phyloP scores from a whole-genome alignment of 1,284 basidiomycete genomes.

The Naganishia sp. region DNA sequence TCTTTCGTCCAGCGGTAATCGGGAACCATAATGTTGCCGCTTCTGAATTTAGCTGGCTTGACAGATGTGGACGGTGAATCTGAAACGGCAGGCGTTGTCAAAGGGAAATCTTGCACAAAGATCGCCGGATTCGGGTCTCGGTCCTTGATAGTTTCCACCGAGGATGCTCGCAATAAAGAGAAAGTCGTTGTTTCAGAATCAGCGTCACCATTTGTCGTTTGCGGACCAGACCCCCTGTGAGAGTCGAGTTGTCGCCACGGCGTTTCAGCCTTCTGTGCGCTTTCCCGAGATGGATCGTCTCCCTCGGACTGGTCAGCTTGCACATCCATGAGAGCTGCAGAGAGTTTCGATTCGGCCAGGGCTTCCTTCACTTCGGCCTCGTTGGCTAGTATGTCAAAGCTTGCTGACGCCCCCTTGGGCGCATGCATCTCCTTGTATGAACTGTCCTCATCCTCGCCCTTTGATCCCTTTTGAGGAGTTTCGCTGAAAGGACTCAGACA shows the following conservation, averaged over 20 bases:
- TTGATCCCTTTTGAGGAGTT: neutral
- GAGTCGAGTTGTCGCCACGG: neutral
- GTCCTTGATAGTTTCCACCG: constrained; percentile 1
- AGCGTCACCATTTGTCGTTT: neutral
- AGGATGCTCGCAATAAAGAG: neutral
- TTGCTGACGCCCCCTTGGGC: neutral
- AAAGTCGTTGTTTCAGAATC: constrained; percentile 1
- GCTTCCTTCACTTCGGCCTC: no score
- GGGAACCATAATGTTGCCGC: constrained; percentile 27
- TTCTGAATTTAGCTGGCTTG: constrained; percentile 28
- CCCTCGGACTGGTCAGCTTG: neutral
- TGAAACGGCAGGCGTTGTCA: neutral
- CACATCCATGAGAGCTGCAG: neutral
- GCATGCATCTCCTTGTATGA: neutral
- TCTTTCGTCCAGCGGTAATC: constrained; percentile 32
- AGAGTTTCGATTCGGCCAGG: neutral
- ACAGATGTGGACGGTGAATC: neutral
- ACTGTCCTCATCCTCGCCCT: neutral
- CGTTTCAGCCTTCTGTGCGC: neutral
- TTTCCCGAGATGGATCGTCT: neutral
- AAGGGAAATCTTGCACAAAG: constrained; percentile 18
- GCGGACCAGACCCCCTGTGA: neutral
- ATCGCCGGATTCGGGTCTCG: constrained; percentile 10
- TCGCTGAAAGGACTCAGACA: neutral
- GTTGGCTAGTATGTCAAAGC: neutral